These are phyloP conservation scores for Trametes meyenii DNA, from an alignment of 768 basidiomycete species.

Conservation along the genomic window DNA sequence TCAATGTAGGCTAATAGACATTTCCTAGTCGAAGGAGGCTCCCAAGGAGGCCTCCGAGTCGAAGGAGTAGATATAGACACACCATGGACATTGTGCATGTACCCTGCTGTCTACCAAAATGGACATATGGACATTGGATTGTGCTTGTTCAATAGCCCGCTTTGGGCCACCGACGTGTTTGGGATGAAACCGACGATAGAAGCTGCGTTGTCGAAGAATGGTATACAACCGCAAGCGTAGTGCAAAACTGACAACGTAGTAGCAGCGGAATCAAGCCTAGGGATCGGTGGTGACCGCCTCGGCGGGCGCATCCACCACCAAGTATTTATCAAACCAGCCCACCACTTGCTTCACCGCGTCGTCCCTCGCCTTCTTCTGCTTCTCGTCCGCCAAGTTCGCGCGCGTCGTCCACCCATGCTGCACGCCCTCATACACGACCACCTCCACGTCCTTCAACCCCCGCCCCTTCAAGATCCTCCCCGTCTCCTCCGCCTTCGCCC, in stretches of 20 bases:
- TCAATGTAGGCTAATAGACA: no score
- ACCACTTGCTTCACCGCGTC: conserved; percentile 23
- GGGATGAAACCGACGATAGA: no score
- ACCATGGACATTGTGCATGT: conserved; percentile 13
- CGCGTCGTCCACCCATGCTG: conserved; percentile 26
- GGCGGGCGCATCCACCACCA: conserved; percentile 1
- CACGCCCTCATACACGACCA: conserved; percentile 25
- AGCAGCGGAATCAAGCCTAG: not conserved
- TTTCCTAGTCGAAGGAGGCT: conserved; percentile 17
- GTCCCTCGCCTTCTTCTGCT: conserved; percentile 26
- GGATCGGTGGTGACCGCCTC: not conserved
- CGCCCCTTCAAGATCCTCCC: conserved; percentile 19
- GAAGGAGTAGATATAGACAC: conserved; percentile 10
- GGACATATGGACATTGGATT: not conserved
- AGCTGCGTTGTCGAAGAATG: no score
- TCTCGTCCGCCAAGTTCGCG: conserved; percentile 15
- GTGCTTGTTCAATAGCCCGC: not conserved
- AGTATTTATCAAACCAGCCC: conserved; percentile 22
- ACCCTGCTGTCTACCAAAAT: conserved; percentile 7
- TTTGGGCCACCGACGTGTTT: not conserved
- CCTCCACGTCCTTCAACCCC: conserved; percentile 22
- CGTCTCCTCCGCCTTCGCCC: conserved; percentile 18
- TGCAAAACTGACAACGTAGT: not conserved
- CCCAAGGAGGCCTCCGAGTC: conserved; percentile 21
- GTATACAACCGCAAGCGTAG: no score